Evolutionary conservation across 1,284 basidiomycete species (phyloP).

Genomic region (Cryptococcus sp.): DNA sequence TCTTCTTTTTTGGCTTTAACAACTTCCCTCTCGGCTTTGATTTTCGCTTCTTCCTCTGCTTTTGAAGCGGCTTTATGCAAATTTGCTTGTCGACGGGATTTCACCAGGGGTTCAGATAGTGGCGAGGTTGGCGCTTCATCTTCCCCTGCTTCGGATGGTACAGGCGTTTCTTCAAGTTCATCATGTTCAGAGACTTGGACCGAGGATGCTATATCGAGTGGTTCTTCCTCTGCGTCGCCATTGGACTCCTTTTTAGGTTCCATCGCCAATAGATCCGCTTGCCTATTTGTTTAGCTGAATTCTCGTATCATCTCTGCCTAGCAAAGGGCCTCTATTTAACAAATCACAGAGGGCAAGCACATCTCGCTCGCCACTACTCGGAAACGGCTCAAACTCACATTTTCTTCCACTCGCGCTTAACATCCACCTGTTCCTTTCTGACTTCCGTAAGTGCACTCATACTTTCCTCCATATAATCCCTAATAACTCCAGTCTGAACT

Average conservation of each 20-base stretch:
- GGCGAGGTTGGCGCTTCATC: neutral
- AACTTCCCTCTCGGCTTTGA: constrained; percentile 41
- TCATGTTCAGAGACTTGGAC: constrained; percentile 23
- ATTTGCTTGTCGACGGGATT: constrained; percentile 39
- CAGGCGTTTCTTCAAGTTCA: constrained; percentile 35
- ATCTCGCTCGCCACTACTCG: neutral
- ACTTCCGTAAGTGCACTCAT: constrained; percentile 85
- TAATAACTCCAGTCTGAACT: constrained; percentile 81
- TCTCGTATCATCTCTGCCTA: neutral
- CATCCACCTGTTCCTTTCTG: constrained; percentile 91
- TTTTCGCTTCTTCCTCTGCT: constrained; percentile 57
- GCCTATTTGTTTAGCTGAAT: constrained; percentile 26
- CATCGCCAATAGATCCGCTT: constrained; percentile 45
- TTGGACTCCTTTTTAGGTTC: constrained; percentile 41
- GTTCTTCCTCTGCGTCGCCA: constrained; percentile 54
- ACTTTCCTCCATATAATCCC: constrained; percentile 83
- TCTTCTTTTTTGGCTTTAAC: constrained; percentile 33
- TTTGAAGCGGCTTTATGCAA: constrained; percentile 41
- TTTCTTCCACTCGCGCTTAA: constrained; percentile 80
- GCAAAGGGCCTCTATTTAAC: too few relatives aligned
- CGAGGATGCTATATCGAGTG: neutral
- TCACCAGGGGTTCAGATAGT: constrained; percentile 3
- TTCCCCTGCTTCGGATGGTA: constrained; percentile 14
- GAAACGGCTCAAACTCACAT: constrained; percentile 57
- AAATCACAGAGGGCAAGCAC: too few relatives aligned